phyloP scores from a whole-genome alignment of 1,139 yeast species.

The Blastobotrys raffinosifermentans region DNA sequence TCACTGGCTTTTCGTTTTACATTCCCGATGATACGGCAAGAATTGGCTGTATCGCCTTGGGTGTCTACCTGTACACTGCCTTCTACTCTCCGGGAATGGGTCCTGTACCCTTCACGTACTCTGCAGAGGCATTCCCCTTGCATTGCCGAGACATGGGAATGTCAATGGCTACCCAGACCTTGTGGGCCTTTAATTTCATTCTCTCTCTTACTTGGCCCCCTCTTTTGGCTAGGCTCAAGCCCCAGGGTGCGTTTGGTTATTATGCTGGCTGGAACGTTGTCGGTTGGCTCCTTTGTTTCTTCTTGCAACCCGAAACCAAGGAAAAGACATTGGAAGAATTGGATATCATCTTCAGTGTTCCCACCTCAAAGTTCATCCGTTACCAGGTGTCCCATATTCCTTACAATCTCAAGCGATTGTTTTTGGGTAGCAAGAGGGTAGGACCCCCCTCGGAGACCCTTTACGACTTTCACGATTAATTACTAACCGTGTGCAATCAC shows the following conservation, averaged over 20 bases:
- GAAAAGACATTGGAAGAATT: slow-evolving; percentile 55
- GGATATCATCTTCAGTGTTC: slow-evolving; percentile 40
- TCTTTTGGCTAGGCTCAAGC: slow-evolving; percentile 54
- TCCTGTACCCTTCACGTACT: slow-evolving; percentile 84
- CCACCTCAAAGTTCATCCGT: slow-evolving; percentile 30
- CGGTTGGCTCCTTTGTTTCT: slow-evolving; percentile 47
- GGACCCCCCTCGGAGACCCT: slow-evolving; percentile 1
- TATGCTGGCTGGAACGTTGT: slow-evolving; percentile 83
- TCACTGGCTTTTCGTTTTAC: slow-evolving; percentile 76
- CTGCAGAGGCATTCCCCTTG: slow-evolving; percentile 83
- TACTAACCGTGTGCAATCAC: too few species aligned
- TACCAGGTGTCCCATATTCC: slow-evolving; percentile 33
- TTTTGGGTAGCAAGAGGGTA: slow-evolving; percentile 1
- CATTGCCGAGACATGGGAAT: slow-evolving; percentile 82
- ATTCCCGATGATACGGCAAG: slow-evolving; percentile 50
- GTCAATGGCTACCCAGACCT: slow-evolving; percentile 76
- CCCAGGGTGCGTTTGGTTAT: slow-evolving; percentile 85
- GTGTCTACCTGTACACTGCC: slow-evolving; percentile 66
- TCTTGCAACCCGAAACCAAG: slow-evolving; percentile 57
- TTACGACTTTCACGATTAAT: too few species aligned
- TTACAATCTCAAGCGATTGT: slow-evolving; percentile 20
- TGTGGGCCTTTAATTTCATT: slow-evolving; percentile 82
- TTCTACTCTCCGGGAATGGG: slow-evolving; percentile 86
- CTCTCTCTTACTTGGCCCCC: slow-evolving; percentile 83
- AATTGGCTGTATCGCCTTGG: slow-evolving; percentile 59